Percentiles rank a stretch among this genome's conserved stretches.
These are phyloP conservation scores for Hordeum marinum DNA, from an alignment of 176 grass and related monocot species.

Conservation along the genomic window DNA sequence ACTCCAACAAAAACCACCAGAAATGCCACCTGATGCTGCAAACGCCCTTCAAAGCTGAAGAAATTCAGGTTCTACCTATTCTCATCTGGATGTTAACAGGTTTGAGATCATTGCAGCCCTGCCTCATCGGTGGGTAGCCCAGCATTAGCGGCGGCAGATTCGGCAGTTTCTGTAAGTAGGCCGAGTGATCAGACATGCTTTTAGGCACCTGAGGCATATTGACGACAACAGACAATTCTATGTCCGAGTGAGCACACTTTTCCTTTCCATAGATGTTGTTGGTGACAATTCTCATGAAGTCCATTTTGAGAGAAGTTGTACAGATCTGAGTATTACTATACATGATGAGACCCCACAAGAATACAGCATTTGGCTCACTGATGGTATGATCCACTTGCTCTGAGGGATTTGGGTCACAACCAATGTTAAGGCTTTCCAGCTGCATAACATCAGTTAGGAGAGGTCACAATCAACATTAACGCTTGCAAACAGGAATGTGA, in stretches of 20 bases:
- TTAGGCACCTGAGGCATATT: constrained; percentile 41
- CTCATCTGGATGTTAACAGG: constrained; percentile 25
- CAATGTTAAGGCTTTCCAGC: constrained; percentile 46
- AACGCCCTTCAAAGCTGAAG: constrained; percentile 4
- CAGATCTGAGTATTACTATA: constrained; percentile 25
- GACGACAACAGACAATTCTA: constrained; percentile 36
- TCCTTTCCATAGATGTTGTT: constrained; percentile 46
- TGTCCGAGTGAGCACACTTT: constrained; percentile 36
- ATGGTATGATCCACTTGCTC: constrained; percentile 51
- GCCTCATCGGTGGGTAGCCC: constrained; percentile 27
- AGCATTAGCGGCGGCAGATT: constrained; percentile 30
- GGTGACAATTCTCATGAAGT: constrained; percentile 59
- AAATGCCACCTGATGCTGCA: constrained; percentile 16
- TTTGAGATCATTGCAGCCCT: constrained; percentile 7
- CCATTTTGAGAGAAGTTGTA: constrained; percentile 39
- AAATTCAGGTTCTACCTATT: constrained; percentile 14
- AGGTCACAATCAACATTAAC: constrained; percentile 27
- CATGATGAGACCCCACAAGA: constrained; percentile 63
- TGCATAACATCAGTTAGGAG: constrained; percentile 36
- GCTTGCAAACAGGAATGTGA: constrained; percentile 18
- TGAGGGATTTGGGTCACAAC: constrained; percentile 52
- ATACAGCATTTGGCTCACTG: constrained; percentile 40
- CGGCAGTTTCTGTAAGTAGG: constrained; percentile 33
- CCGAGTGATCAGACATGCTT: constrained; percentile 19
- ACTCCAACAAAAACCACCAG: background rate